Conservation (phyloP, 768 basidiomycete species). For the Mycena indigotica region DNA sequence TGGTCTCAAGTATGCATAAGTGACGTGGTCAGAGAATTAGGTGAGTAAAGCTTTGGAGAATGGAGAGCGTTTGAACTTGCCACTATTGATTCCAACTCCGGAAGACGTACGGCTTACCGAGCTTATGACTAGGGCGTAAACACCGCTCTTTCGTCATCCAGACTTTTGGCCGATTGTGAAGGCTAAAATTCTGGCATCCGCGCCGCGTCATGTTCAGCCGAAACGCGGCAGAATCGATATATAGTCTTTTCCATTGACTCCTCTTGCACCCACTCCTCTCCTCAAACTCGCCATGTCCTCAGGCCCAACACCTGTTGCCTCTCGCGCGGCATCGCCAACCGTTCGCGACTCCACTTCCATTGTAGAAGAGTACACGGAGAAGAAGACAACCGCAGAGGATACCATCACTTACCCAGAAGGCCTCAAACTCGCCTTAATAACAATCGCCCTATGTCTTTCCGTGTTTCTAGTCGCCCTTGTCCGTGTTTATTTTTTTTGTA, state of each 20-base stretch:
- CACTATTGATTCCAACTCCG: too few relatives aligned
- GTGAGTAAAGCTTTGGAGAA: too few relatives aligned
- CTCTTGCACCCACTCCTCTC: not conserved
- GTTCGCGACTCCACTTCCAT: not conserved
- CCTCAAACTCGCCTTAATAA: not conserved
- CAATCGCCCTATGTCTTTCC: not conserved
- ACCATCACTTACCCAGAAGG: not conserved
- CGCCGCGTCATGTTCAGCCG: not conserved
- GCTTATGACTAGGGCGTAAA: too few relatives aligned
- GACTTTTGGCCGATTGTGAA: not conserved
- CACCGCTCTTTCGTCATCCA: not conserved
- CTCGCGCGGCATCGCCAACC: not conserved
- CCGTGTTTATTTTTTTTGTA: not conserved
- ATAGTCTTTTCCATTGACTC: not conserved
- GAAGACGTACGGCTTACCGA: too few relatives aligned
- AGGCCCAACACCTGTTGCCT: not conserved
- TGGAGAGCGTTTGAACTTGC: too few relatives aligned
- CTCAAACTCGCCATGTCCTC: not conserved
- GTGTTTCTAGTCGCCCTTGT: not conserved
- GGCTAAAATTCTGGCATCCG: not conserved
- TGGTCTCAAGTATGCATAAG: too few relatives aligned
- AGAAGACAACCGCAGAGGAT: not conserved
- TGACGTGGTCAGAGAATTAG: too few relatives aligned
- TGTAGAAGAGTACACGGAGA: not conserved
- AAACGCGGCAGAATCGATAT: not conserved